These are phyloP conservation scores for Lasiodiplodia sp. DNA, from an alignment of 2,329 filamentous ascomycete species.

Conservation along the genomic window DNA sequence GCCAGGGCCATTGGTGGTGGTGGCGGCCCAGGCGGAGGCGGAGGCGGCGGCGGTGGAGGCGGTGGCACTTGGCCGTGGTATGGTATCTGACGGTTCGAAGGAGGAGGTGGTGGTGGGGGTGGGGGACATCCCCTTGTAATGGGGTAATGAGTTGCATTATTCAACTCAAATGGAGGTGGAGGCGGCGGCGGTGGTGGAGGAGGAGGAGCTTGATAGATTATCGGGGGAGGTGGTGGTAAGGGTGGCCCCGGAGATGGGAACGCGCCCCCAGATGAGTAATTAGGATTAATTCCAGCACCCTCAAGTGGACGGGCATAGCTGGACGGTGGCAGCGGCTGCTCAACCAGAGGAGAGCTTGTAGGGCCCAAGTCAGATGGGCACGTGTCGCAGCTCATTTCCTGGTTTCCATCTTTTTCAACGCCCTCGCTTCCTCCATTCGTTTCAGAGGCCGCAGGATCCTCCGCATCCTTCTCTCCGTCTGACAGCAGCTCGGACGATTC, in stretches of 20 bases:
- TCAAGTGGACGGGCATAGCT: not conserved
- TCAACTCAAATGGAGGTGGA: not conserved
- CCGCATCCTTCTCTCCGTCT: not conserved
- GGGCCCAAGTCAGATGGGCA: not conserved
- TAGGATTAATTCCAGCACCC: not conserved
- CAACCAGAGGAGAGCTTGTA: not conserved
- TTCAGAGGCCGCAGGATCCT: too few relatives aligned
- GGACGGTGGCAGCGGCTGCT: not conserved
- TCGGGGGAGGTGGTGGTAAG: not conserved
- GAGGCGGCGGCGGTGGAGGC: not conserved
- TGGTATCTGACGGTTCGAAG: not conserved
- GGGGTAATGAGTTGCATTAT: not conserved
- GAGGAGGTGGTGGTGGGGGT: not conserved
- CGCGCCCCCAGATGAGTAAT: not conserved
- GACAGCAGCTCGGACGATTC: not conserved
- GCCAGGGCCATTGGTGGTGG: not conserved
- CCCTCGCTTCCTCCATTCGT: not conserved
- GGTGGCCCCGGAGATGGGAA: not conserved
- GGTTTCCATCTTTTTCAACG: not conserved
- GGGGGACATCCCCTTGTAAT: not conserved
- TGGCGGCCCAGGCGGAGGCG: not conserved
- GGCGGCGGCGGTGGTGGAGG: not conserved
- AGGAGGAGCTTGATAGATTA: not conserved
- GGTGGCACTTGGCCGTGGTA: not conserved
- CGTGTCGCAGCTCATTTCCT: not conserved